phyloP scores from a whole-genome alignment of 2,329 filamentous ascomycete genomes.

The Scytalidium lignicola region DNA sequence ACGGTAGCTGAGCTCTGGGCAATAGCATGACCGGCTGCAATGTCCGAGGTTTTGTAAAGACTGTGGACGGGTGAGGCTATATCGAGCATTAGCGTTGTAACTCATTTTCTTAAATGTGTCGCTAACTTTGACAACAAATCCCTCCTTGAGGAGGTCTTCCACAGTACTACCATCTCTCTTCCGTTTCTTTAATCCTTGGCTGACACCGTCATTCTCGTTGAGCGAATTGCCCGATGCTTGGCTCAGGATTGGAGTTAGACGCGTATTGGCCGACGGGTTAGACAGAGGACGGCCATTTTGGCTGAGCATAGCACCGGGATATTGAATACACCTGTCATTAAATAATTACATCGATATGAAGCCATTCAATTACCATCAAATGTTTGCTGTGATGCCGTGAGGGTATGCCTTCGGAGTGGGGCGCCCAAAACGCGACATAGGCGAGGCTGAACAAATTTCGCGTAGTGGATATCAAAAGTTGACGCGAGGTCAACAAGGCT shows the following conservation, averaged over 20 bases:
- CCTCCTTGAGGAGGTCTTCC: constrained; percentile 27
- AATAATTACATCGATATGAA: constrained; percentile 8
- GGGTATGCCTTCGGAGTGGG: background rate
- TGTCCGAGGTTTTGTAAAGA: constrained; percentile 47
- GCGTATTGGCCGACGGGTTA: constrained; percentile 24
- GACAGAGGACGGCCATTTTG: constrained; percentile 19
- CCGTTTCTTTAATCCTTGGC: constrained; percentile 23
- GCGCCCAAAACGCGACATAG: background rate
- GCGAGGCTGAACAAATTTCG: background rate
- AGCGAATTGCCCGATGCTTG: constrained; percentile 21
- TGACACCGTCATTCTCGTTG: constrained; percentile 13
- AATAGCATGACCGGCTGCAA: constrained; percentile 59
- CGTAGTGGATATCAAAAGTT: background rate
- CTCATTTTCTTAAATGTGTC: background rate
- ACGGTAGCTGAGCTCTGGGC: constrained; percentile 52
- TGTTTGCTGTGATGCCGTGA: background rate
- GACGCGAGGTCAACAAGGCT: background rate
- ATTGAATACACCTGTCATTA: constrained; percentile 25
- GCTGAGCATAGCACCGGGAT: constrained; percentile 26
- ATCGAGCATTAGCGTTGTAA: constrained; percentile 11
- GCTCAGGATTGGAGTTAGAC: constrained; percentile 22
- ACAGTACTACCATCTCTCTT: constrained; percentile 27
- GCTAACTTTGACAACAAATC: constrained; percentile 29
- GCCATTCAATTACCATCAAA: background rate
- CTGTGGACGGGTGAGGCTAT: constrained; percentile 51